Base-by-base conservation (phyloP, 176 grass and related monocot genomes). In the Eragrostis nindensis region DNA sequence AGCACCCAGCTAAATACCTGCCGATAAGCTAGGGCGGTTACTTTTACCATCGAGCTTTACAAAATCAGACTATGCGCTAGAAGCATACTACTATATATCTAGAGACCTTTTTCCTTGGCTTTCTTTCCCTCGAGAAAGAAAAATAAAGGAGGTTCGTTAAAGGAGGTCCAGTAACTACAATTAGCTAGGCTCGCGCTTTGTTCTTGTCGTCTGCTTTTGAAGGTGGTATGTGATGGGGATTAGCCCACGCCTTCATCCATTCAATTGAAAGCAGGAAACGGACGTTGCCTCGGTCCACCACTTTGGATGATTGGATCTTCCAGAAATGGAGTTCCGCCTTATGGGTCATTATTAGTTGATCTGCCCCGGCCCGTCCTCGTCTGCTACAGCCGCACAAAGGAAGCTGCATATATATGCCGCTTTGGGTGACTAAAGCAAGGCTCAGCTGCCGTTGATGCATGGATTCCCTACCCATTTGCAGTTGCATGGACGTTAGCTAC, bases 241-340 rank as follows among this genome's bases (percentile, higher is more conserved):
- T 7, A 40, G 36, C 49, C 38, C 47, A 87, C 19, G 3, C 53
- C 24, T 67, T 16, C 18, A 9, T 9, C 43, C 18, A 17, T 38
- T 10, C 11, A 6, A 14, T 48, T 67, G 18, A 68, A 67, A 32
- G 8, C 2, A 25, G 12, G 80, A 74, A 68, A 79, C 41, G 19
- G 86, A 79, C n/a, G 1, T 15, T 70, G 61, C 29, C 47, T 10
- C 15, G 53, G 55, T 26, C 74, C 66, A n/a, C 21, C n/a, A n/a
- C n/a, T n/a, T 71, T 55, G 56, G 73, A 83, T 73, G 10, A 43
- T 66, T 71, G 56, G 56, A 71, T 70, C 71, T 49, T 85, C 39
- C 29, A 30, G 15, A 27, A 62, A 53, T 76, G 63, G 76, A 65
- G 45, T 39, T 39, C 11, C 54, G 11, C 36, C 14, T 7, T 25